These are phyloP conservation scores for Ambrosia artemisiifolia DNA, from an alignment of 129 eudicot species.

Conservation along the genomic window DNA sequence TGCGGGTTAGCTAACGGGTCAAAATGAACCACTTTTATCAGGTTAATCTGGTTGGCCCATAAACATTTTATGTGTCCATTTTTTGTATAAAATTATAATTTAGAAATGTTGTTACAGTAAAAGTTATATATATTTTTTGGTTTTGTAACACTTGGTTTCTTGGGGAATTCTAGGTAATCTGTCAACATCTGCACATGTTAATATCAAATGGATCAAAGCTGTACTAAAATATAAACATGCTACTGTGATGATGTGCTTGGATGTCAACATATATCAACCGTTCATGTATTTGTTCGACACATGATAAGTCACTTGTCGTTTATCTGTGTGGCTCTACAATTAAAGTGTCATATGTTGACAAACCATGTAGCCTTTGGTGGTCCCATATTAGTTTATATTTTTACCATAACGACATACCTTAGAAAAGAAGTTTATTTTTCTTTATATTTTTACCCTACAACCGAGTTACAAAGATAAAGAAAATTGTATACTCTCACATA, in stretches of 20 bases:
- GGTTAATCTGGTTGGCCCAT: background rate
- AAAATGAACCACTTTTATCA: background rate
- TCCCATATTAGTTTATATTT: conserved; percentile 18
- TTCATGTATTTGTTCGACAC: conserved; percentile 16
- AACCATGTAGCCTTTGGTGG: conserved; percentile 19
- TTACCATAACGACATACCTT: background rate
- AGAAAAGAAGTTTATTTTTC: background rate
- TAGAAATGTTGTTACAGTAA: background rate
- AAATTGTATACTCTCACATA: background rate
- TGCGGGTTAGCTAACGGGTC: background rate
- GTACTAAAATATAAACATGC: background rate
- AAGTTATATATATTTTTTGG: background rate
- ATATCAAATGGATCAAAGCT: background rate
- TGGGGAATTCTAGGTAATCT: background rate
- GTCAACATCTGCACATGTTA: background rate
- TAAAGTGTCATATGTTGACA: conserved; percentile 30
- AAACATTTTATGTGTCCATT: background rate
- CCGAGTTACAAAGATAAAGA: too few relatives aligned
- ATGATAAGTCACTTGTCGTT: conserved; percentile 30
- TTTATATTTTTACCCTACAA: background rate
- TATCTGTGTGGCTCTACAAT: conserved; percentile 19
- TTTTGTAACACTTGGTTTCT: background rate
- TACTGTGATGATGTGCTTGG: conserved; percentile 16
- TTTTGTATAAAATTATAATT: background rate
- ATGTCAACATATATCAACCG: background rate